These are phyloP conservation scores for Dalbergia oliveri DNA, from an alignment of 306 rosid species.

Conservation along the genomic window DNA sequence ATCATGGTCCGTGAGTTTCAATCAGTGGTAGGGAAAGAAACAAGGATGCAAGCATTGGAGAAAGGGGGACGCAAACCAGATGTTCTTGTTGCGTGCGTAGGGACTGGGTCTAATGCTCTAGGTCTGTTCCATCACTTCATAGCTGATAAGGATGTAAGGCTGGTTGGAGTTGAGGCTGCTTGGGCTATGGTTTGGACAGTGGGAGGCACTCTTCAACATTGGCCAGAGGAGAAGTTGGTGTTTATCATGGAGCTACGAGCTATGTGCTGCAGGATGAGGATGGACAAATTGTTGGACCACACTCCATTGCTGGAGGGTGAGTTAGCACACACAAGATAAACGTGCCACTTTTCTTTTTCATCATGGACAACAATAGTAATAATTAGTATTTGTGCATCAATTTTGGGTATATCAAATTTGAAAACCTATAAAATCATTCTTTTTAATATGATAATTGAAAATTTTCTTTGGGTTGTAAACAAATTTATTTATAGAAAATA, in stretches of 20 bases:
- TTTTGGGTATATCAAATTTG: no score
- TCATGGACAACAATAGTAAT: no score
- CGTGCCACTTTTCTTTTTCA: no score
- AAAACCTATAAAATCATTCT: no score
- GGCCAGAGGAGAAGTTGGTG: constrained; percentile 65
- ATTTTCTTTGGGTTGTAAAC: no score
- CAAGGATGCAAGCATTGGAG: constrained; percentile 62
- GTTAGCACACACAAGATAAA: not conserved
- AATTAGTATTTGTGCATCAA: no score
- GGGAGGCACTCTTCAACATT: constrained; percentile 71
- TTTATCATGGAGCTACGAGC: constrained; percentile 68
- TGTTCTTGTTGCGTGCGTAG: constrained; percentile 64
- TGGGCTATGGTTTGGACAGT: constrained; percentile 67
- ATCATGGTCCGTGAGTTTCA: constrained; percentile 79
- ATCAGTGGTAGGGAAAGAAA: constrained; percentile 74
- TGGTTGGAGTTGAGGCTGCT: constrained; percentile 78
- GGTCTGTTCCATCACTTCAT: constrained; percentile 74
- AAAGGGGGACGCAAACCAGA: constrained; percentile 75
- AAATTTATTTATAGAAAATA: no score
- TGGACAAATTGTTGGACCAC: constrained; percentile 66
- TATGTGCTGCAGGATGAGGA: constrained; percentile 69
- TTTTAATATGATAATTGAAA: no score
- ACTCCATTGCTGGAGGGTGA: constrained; percentile 73
- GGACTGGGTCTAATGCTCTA: constrained; percentile 73
- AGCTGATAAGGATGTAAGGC: constrained; percentile 55